A percentile compares a stretch with the other conserved stretches of the same genome.
phyloP scores from a whole-genome alignment of 2,329 filamentous ascomycete species.

The Periconia sp. region DNA sequence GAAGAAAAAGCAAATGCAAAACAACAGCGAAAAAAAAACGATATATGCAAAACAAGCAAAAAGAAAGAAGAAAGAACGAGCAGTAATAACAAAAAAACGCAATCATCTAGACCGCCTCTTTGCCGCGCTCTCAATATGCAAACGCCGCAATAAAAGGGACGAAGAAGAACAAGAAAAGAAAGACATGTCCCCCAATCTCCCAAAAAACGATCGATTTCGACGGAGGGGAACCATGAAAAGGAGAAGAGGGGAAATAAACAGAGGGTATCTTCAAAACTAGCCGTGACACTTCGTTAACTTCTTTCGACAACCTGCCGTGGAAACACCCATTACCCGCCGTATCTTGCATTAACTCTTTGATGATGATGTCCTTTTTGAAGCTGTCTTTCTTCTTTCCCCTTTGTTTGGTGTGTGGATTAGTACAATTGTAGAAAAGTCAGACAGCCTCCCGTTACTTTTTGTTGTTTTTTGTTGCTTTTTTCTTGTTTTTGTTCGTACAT shows the following conservation, averaged over 20 bases:
- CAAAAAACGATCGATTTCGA: too few species aligned
- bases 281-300: slow-evolving; percentile 9
- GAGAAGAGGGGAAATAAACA: background rate
- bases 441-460: background rate
- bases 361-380: background rate
- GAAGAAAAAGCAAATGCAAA: too few species aligned
- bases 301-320: background rate
- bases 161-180: slow-evolving; percentile 3
- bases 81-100: too few species aligned
- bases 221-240: background rate
- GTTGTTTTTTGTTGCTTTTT: background rate
- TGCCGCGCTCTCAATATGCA: background rate
- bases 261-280: slow-evolving; percentile 18
- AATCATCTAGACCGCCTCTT: slow-evolving; percentile 6
- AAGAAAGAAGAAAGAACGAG: slow-evolving; percentile 1
- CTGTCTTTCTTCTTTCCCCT: background rate
- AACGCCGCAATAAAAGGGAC: slow-evolving; percentile 1
- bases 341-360: background rate
- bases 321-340: slow-evolving; percentile 12
- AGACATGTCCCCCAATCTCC: background rate
- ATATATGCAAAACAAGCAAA: background rate
- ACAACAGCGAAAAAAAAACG: too few species aligned
- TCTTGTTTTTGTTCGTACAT: background rate
- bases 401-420: background rate
- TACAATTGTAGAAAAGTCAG: background rate